phyloP scores from a whole-genome alignment of 306 rosid genomes.

The Mimosa pudica region DNA sequence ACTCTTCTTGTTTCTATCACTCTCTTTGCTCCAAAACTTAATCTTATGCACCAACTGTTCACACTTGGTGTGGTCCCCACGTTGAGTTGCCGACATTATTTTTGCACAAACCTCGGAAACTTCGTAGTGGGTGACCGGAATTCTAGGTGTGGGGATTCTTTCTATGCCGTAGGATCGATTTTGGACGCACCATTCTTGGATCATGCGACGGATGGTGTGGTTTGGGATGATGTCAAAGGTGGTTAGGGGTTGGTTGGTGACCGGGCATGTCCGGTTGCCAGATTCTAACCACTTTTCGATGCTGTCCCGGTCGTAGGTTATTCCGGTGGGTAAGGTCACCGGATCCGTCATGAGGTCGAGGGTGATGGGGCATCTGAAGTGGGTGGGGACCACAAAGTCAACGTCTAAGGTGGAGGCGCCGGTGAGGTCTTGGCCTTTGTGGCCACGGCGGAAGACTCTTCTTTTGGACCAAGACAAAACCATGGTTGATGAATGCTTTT shows the following conservation, averaged over 20 bases:
- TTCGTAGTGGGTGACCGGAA: slow-evolving; percentile 44
- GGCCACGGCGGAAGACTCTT: slow-evolving; percentile 41
- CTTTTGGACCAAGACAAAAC: slow-evolving; percentile 63
- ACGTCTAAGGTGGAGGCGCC: slow-evolving; percentile 42
- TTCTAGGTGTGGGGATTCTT: slow-evolving; percentile 77
- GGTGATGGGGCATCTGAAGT: slow-evolving; percentile 74
- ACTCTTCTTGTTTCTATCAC: slow-evolving; percentile 66
- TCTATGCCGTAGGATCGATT: slow-evolving; percentile 61
- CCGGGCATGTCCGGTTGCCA: slow-evolving; percentile 68
- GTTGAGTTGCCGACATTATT: slow-evolving; percentile 35
- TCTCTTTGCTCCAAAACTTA: slow-evolving; percentile 66
- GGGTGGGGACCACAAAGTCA: slow-evolving; percentile 57
- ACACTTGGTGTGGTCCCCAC: slow-evolving; percentile 45
- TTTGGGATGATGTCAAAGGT: slow-evolving; percentile 69
- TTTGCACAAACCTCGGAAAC: slow-evolving; percentile 44
- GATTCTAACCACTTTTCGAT: slow-evolving; percentile 80
- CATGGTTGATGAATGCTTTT: slow-evolving; percentile 36
- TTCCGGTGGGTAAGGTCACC: slow-evolving; percentile 72
- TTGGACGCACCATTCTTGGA: slow-evolving; percentile 87
- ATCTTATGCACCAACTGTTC: slow-evolving; percentile 57
- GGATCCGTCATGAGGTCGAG: slow-evolving; percentile 86
- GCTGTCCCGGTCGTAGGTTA: slow-evolving; percentile 78
- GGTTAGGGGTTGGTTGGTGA: slow-evolving; percentile 55
- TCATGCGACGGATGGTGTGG: slow-evolving; percentile 65
- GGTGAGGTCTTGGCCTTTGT: slow-evolving; percentile 34